phyloP scores from a whole-genome alignment of 2,329 filamentous ascomycete genomes.

The Microthyrium microscopicum region DNA sequence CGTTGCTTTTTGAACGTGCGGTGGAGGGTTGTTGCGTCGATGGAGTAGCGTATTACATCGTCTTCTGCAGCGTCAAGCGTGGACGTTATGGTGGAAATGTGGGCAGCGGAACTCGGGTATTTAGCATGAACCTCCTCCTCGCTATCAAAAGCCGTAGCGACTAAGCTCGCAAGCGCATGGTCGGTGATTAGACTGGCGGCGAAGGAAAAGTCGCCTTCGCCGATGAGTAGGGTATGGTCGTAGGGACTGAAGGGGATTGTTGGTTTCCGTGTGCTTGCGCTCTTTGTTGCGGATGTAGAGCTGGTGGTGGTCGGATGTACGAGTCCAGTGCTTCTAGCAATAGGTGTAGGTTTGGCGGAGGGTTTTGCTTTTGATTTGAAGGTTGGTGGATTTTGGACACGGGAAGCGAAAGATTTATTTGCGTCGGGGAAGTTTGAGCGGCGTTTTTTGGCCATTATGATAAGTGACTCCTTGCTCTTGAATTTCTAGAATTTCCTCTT shows the following conservation, averaged over 20 bases:
- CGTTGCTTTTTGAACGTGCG: conserved; percentile 24
- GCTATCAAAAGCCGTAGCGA: conserved; percentile 52
- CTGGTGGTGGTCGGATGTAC: not conserved
- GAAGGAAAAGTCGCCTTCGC: conserved; percentile 63
- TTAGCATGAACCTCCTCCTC: conserved; percentile 46
- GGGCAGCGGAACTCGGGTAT: conserved; percentile 56
- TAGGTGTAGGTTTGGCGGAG: not conserved
- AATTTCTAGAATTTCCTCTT: no score
- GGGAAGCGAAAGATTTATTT: no score
- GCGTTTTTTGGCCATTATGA: no score
- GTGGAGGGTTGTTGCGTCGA: conserved; percentile 53
- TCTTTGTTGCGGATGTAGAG: not conserved
- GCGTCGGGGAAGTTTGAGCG: no score
- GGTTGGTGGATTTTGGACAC: conserved; percentile 10
- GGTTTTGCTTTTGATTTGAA: not conserved
- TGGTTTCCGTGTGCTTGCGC: no score
- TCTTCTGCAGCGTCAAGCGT: conserved; percentile 16
- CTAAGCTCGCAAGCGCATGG: conserved; percentile 49
- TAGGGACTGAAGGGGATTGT: conserved; percentile 2
- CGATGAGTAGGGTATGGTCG: no score
- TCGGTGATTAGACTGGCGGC: conserved; percentile 47
- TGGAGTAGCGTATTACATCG: conserved; percentile 36
- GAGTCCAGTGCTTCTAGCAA: not conserved
- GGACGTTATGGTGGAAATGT: conserved; percentile 10
- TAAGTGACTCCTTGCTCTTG: no score